phyloP scores from a whole-genome alignment of 768 basidiomycete species.

The Suillus tomentosus region DNA sequence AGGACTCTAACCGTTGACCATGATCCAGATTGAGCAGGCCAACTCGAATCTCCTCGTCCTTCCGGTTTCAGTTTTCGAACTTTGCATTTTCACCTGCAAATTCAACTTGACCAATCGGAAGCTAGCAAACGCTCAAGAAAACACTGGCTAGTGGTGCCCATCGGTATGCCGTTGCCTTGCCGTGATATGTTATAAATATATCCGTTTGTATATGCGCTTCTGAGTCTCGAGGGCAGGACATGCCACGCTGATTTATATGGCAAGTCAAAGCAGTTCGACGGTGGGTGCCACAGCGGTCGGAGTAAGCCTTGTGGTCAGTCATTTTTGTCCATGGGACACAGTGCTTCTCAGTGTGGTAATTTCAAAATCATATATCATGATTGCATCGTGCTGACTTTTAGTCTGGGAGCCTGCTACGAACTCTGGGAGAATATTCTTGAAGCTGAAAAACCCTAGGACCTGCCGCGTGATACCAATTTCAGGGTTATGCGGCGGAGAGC shows the following conservation, averaged over 20 bases:
- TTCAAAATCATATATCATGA: not conserved
- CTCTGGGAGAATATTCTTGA: not conserved
- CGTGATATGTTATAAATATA: not conserved
- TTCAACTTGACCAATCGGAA: not conserved
- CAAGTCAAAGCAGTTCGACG: not conserved
- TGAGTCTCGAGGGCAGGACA: not conserved
- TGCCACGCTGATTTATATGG: not conserved
- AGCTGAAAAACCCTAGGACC: not conserved
- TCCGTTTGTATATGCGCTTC: conserved; percentile 2
- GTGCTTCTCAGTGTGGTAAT: not conserved
- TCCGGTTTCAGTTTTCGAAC: too few species aligned
- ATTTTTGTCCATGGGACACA: not conserved
- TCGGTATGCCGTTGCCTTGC: conserved; percentile 2
- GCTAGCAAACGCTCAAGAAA: not conserved
- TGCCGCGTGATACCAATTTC: not conserved
- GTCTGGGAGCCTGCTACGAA: not conserved
- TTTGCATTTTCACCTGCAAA: not conserved
- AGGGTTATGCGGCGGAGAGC: not conserved
- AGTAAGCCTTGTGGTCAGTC: not conserved
- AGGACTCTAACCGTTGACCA: not conserved
- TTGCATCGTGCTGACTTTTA: not conserved
- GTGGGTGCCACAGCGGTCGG: not conserved
- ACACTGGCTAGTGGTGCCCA: not conserved
- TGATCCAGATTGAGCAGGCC: not conserved
- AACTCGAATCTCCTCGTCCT: not conserved